A percentile compares a stretch with the other conserved stretches of the same genome.
Evolutionary conservation across 75 land plant species (phyloP).

Genomic region (Pinus taeda): DNA sequence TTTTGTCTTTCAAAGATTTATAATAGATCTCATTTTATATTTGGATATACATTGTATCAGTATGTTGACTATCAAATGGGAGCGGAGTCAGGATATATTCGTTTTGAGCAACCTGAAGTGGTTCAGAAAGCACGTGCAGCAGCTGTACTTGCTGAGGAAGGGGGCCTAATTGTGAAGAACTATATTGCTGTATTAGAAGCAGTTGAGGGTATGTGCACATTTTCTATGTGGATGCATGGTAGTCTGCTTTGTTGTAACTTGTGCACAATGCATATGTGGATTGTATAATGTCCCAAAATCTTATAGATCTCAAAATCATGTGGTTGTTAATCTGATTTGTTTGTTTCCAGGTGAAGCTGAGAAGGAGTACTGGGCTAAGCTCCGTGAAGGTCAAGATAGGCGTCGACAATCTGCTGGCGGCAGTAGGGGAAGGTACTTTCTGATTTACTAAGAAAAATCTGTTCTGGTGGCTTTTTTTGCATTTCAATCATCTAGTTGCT

Average conservation of each 20-base stretch:
- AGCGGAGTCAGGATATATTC: slow-evolving; percentile 68
- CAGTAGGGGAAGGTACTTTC: slow-evolving; percentile 35
- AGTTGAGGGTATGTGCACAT: slow-evolving; percentile 64
- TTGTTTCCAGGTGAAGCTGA: slow-evolving; percentile 76
- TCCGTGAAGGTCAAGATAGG: slow-evolving; percentile 52
- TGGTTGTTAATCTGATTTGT: not conserved
- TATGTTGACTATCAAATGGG: slow-evolving; percentile 84
- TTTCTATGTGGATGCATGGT: not conserved
- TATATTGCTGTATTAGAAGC: slow-evolving; percentile 68
- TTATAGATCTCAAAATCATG: not conserved
- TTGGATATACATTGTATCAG: slow-evolving; percentile 24
- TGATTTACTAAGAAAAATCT: too few species aligned
- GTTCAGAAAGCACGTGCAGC: slow-evolving; percentile 84
- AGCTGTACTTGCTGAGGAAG: slow-evolving; percentile 71
- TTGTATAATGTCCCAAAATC: not conserved
- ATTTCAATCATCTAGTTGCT: too few species aligned
- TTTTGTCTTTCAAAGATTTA: too few species aligned
- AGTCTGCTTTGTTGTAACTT: not conserved
- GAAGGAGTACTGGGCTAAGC: slow-evolving; percentile 75
- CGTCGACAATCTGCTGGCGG: slow-evolving; percentile 28
- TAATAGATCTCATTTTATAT: too few species aligned
- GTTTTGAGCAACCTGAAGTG: slow-evolving; percentile 77
- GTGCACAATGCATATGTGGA: too few species aligned
- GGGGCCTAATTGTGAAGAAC: slow-evolving; percentile 72
- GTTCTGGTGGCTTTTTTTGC: too few species aligned